Base-by-base conservation (phyloP, 2,329 filamentous ascomycete species). In the Colletotrichum sansevieriae region DNA sequence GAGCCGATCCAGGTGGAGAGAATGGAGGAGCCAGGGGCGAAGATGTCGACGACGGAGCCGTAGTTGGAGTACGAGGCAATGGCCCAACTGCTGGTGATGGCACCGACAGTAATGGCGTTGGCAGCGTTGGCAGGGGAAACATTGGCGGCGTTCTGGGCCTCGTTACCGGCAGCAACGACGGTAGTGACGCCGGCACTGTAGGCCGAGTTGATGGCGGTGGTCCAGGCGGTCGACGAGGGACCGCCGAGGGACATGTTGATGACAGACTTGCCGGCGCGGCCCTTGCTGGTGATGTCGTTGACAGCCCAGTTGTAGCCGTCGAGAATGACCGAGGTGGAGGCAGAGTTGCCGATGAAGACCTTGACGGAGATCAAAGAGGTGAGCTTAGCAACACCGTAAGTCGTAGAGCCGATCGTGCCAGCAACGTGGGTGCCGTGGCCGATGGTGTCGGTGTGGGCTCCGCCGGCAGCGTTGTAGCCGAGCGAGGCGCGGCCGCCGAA, bases 221-320 rank as follows among this genome's bases (percentile, higher is more conserved):
- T 88, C 73, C 87, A 79, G 46, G 57, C 43, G 0, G 77, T 70
- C 0, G 83, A 85, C 64, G 73, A 74, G 35, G 74, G 65, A 2
- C 84, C 84, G 43, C 86, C 86, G 3, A 89, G 81, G 13, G 84
- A 88, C 84, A 89, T 83, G 78, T 82, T 86, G 66, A 87, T 82
- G 20, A 88, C 85, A 11, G 85, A 77, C 22, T 80, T 80, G 33
- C 69, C 73, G 35, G 76, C 74, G 39, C 83, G 83, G 46, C 77
- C 76, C 11, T 80, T 80, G 54, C 74, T 78, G 51, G 78, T 74
- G 70, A 83, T 83, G 75, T 86, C 81, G 71, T 81, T 78, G 57
- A 79, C 80, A 37, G 84, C 83, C 76, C 77, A 83, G 73, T 81
- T 78, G 73, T 75, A 80, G 33, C 79, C 79, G 20, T 77, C 75